A percentile compares a stretch with the other conserved stretches of the same genome.
Evolutionary conservation across 2,329 filamentous ascomycete species (phyloP).

Genomic region (Paraphoma chrysanthemicola): DNA sequence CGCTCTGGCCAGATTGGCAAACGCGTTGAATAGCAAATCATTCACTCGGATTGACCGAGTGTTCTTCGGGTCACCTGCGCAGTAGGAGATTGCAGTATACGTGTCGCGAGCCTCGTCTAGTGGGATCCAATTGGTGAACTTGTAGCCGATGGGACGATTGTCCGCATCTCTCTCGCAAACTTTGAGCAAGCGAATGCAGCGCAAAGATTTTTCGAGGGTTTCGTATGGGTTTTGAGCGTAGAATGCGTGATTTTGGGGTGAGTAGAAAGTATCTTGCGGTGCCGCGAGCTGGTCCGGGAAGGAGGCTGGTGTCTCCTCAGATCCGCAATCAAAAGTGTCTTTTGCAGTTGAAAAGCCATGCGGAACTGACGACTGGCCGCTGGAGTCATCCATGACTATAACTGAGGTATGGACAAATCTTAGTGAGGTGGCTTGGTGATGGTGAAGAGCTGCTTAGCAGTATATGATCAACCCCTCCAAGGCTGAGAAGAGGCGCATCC

Average conservation of each 20-base stretch:
- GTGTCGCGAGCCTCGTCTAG: background rate
- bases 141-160: background rate
- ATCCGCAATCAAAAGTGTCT: no score
- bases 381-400: no score
- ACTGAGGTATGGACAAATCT: no score
- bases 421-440: no score
- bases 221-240: background rate
- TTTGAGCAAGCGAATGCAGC: background rate
- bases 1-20: conserved; percentile 5
- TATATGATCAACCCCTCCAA: no score
- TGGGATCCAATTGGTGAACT: background rate
- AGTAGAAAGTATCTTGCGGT: conserved; percentile 1
- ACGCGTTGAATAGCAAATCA: conserved; percentile 2
- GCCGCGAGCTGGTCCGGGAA: no score
- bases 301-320: no score
- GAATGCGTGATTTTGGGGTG: background rate
- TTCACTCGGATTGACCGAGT: conserved; percentile 1
- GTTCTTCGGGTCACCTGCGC: conserved; percentile 3
- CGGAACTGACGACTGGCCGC: no score
- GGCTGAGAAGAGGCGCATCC: no score
- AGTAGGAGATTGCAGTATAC: conserved; percentile 8
- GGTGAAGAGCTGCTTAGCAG: no score
- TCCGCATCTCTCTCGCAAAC: background rate
- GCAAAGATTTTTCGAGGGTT: background rate
- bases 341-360: no score